Percentiles rank a stretch among this genome's conserved stretches.
Evolutionary conservation across 1,139 yeast species (phyloP).

Genomic region (Nakaseomyces sp.): DNA sequence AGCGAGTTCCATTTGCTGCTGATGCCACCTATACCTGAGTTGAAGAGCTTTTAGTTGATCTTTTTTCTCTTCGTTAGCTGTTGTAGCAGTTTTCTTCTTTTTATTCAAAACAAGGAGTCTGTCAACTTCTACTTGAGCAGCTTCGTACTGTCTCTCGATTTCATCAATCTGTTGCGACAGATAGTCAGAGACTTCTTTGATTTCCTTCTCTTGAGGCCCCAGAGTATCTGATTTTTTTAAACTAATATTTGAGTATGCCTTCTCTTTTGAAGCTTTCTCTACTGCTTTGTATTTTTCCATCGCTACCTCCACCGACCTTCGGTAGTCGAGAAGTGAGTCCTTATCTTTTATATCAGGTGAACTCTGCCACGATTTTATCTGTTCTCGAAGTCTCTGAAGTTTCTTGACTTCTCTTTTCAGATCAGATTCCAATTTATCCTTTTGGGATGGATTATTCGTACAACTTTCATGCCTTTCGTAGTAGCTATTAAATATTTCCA

Average conservation of each 20-base stretch:
- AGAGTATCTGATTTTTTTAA: conserved; percentile 46
- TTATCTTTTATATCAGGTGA: conserved; percentile 67
- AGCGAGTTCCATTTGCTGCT: conserved; percentile 54
- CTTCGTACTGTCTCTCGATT: conserved; percentile 53
- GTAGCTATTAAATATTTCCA: conserved; percentile 57
- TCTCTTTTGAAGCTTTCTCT: conserved; percentile 65
- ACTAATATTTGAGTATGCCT: conserved; percentile 61
- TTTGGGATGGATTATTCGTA: conserved; percentile 55
- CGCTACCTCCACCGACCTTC: conserved; percentile 63
- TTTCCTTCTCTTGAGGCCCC: conserved; percentile 51
- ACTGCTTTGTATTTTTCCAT: conserved; percentile 77
- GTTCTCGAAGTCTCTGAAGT: conserved; percentile 65
- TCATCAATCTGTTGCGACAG: conserved; percentile 55
- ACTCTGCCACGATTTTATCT: conserved; percentile 69
- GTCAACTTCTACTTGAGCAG: conserved; percentile 53
- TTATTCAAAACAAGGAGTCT: conserved; percentile 34
- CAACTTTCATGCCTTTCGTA: conserved; percentile 60
- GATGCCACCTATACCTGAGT: conserved; percentile 47
- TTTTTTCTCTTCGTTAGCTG: conserved; percentile 49
- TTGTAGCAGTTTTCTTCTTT: conserved; percentile 42
- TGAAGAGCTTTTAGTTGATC: conserved; percentile 37
- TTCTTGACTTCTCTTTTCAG: conserved; percentile 69
- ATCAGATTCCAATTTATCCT: conserved; percentile 63
- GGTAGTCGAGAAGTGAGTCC: conserved; percentile 48
- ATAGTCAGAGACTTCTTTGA: conserved; percentile 51